phyloP scores from a whole-genome alignment of 2,329 filamentous ascomycete genomes.

The Metarhizium robertsii region DNA sequence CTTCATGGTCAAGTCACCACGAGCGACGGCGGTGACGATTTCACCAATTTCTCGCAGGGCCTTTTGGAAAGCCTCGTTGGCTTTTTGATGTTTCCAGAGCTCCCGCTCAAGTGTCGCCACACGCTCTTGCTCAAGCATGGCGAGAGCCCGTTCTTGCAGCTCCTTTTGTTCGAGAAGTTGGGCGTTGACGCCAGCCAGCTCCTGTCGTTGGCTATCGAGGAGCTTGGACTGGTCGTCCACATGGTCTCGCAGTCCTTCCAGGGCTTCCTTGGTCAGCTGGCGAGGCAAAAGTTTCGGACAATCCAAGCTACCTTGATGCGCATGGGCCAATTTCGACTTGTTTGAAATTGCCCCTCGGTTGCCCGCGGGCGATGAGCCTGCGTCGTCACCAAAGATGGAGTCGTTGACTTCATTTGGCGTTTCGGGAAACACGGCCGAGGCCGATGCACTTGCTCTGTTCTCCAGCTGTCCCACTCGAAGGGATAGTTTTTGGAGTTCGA shows the following conservation, averaged over 20 bases:
- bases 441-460: conserved; percentile 56
- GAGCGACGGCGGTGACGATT: conserved; percentile 92
- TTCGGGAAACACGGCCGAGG: conserved; percentile 58
- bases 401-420: conserved; percentile 69
- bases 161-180: conserved; percentile 80
- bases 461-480: conserved; percentile 76
- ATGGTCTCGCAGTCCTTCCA: conserved; percentile 78
- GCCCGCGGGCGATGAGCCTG: conserved; percentile 33
- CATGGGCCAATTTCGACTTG: conserved; percentile 36
- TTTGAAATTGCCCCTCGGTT: conserved; percentile 27
- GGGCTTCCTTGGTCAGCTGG: conserved; percentile 69
- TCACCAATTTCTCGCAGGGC: conserved; percentile 92
- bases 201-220: conserved; percentile 77
- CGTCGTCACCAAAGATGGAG: conserved; percentile 53
- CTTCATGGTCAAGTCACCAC: conserved; percentile 92
- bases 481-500: conserved; percentile 71
- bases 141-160: conserved; percentile 72
- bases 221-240: conserved; percentile 90
- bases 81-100: conserved; percentile 93
- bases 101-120: conserved; percentile 87
- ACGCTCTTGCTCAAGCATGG: conserved; percentile 75
- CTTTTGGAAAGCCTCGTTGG: conserved; percentile 97
- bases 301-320: conserved; percentile 30
- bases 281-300: conserved; percentile 25
- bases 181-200: conserved; percentile 76